A percentile compares a stretch with the other conserved stretches of the same genome.
Conservation (phyloP, 306 rosid genomes). For the Prunus padus region DNA sequence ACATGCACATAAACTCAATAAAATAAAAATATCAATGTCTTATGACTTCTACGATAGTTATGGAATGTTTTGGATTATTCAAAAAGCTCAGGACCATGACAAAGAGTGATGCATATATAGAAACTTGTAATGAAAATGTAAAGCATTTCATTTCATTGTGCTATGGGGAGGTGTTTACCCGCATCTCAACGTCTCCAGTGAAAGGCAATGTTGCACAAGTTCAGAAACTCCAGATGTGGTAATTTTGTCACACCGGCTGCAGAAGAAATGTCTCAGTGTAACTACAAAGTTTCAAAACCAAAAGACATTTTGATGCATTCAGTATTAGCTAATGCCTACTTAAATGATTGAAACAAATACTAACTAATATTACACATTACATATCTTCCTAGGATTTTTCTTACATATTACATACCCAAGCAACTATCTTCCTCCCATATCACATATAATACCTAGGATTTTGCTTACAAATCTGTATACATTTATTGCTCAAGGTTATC, state of each 20-base stretch:
- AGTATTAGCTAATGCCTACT: neutral
- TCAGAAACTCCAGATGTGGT: slow-evolving; percentile 67
- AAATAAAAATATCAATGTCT: neutral
- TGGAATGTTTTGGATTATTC: neutral
- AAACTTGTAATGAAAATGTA: neutral
- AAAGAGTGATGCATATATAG: neutral
- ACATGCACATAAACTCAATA: neutral
- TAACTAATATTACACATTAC: neutral
- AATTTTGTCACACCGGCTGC: slow-evolving; percentile 74
- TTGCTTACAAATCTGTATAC: neutral
- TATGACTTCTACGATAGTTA: neutral
- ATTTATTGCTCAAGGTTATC: neutral
- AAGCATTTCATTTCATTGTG: neutral
- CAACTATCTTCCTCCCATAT: no score
- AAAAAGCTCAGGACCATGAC: neutral
- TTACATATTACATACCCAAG: neutral
- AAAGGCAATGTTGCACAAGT: slow-evolving; percentile 66
- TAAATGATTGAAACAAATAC: neutral
- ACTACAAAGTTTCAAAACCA: slow-evolving; percentile 38
- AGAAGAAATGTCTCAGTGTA: slow-evolving; percentile 39
- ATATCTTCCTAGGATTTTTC: neutral
- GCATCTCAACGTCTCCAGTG: slow-evolving; percentile 81
- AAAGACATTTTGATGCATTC: slow-evolving; percentile 20
- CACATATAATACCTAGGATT: neutral
- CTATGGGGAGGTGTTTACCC: slow-evolving; percentile 50